Base-by-base conservation (phyloP, 2,329 filamentous ascomycete species). In the Emergomyces pasteurianus region DNA sequence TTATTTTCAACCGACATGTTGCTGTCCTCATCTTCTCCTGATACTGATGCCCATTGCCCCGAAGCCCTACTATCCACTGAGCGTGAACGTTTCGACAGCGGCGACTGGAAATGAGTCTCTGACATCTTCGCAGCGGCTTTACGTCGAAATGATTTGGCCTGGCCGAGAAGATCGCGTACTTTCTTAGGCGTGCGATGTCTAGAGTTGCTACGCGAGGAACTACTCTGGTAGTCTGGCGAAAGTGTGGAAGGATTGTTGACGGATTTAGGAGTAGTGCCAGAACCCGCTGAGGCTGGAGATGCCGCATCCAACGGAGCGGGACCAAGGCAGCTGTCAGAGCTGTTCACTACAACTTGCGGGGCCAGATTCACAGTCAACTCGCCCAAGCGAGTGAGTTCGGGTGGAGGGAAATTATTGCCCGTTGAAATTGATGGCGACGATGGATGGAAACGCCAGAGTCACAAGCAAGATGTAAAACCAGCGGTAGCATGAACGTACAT, bases 271-370 rank as follows among this genome's bases (percentile, higher is more conserved):
- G 54, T 14, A 26, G 62, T 18, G n/a, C 55, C 38, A 54, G 54
- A 53, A 26, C 23, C 40, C 31, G 47, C 21, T 14, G 59, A 49
- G 1, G 26, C 23, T 31, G 42, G 23, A 60, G n/a, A 58, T 61
- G 69, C 66, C 66, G 71, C 71, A 65, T 70, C 71, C 65, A 75
- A 67, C 61, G 70, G 68, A 50, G 72, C 74, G 65, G 75, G 69
- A 69, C 76, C 73, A 67, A 73, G 73, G 72, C 74, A 76, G 73
- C 74, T 74, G 67, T 72, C 67, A 63, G 70, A 75, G 73, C 72
- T 73, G 73, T 72, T 71, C 66, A 69, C 69, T 63, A 69, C 67
- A 43, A 67, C 69, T 69, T 72, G 69, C 68, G 70, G 69, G 70
- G 74, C 74, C 74, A 75, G 72, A 65, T 70, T 76, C 73, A 65